Evolutionary conservation across 2,329 filamentous ascomycete genomes (phyloP).

Genomic region (Fusarium sp.): DNA sequence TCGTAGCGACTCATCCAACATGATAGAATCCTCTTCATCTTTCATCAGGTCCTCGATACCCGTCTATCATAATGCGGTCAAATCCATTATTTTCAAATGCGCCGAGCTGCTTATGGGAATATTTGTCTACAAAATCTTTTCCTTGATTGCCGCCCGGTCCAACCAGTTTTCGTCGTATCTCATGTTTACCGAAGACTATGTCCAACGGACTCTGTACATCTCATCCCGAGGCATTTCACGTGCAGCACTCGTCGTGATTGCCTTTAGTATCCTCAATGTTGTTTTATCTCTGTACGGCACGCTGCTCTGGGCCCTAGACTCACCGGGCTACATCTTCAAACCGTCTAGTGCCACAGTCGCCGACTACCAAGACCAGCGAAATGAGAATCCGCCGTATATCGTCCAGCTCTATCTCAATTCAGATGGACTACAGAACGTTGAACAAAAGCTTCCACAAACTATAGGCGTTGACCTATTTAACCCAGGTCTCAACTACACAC

Average conservation of each 20-base stretch:
- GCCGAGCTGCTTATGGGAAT: slow-evolving; percentile 37
- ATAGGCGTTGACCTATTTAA: slow-evolving; percentile 22
- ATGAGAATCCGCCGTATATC: slow-evolving; percentile 26
- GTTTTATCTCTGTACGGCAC: slow-evolving; percentile 32
- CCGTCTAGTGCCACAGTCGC: slow-evolving; percentile 3
- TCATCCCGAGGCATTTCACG: slow-evolving; percentile 29
- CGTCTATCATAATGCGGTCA: slow-evolving; percentile 39
- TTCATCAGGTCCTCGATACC: slow-evolving; percentile 38
- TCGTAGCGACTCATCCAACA: background rate
- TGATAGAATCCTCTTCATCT: slow-evolving; percentile 19
- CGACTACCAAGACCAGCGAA: slow-evolving; percentile 20
- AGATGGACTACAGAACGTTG: background rate
- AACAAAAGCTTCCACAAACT: slow-evolving; percentile 8
- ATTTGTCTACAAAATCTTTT: slow-evolving; percentile 38
- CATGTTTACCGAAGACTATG: slow-evolving; percentile 41
- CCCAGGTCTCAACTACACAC: slow-evolving; percentile 31
- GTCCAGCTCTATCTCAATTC: slow-evolving; percentile 18
- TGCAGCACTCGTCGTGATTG: slow-evolving; percentile 22
- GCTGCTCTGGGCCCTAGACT: slow-evolving; percentile 35
- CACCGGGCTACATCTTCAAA: slow-evolving; percentile 33
- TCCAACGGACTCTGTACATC: slow-evolving; percentile 28
- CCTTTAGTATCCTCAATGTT: slow-evolving; percentile 28
- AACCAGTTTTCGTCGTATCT: slow-evolving; percentile 41
- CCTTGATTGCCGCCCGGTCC: slow-evolving; percentile 29
- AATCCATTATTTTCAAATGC: slow-evolving; percentile 36